phyloP scores from a whole-genome alignment of 2,329 filamentous ascomycete species.

The Penicillium decumbens region DNA sequence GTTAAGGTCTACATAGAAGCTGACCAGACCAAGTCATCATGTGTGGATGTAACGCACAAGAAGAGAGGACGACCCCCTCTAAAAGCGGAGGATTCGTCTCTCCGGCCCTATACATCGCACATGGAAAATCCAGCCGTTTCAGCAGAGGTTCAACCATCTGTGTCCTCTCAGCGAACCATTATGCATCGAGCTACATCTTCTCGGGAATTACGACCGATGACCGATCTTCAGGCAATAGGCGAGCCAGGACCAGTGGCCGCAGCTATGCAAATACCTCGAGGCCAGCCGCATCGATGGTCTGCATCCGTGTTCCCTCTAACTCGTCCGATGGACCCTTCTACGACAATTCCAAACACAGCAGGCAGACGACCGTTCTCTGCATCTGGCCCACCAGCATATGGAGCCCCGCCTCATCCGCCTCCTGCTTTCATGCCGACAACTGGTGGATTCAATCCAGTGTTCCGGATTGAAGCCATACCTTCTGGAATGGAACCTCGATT shows the following conservation, averaged over 20 bases:
- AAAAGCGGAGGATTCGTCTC: conserved; percentile 40
- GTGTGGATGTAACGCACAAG: conserved; percentile 46
- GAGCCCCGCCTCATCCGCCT: conserved; percentile 24
- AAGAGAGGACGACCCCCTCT: conserved; percentile 44
- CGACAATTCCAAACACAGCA: conserved; percentile 22
- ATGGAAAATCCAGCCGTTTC: conserved; percentile 25
- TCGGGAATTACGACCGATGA: conserved; percentile 38
- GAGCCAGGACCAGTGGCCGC: conserved; percentile 16
- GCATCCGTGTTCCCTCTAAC: conserved; percentile 28
- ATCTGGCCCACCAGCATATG: conserved; percentile 27
- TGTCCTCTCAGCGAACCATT: conserved; percentile 21
- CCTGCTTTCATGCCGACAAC: conserved; percentile 25
- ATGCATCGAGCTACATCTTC: conserved; percentile 36
- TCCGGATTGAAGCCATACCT: conserved; percentile 19
- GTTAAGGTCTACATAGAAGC: background rate
- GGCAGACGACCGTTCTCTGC: conserved; percentile 33
- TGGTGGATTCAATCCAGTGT: conserved; percentile 25
- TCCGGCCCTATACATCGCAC: conserved; percentile 30
- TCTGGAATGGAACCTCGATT: conserved; percentile 25
- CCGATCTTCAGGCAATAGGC: conserved; percentile 32
- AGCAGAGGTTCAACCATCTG: conserved; percentile 24
- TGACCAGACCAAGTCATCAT: conserved; percentile 32
- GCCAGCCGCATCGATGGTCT: conserved; percentile 33
- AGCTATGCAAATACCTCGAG: conserved; percentile 19
- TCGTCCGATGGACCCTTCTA: conserved; percentile 26